Conservation (phyloP, 495 filamentous ascomycete species). For the Tuber melanosporum region DNA sequence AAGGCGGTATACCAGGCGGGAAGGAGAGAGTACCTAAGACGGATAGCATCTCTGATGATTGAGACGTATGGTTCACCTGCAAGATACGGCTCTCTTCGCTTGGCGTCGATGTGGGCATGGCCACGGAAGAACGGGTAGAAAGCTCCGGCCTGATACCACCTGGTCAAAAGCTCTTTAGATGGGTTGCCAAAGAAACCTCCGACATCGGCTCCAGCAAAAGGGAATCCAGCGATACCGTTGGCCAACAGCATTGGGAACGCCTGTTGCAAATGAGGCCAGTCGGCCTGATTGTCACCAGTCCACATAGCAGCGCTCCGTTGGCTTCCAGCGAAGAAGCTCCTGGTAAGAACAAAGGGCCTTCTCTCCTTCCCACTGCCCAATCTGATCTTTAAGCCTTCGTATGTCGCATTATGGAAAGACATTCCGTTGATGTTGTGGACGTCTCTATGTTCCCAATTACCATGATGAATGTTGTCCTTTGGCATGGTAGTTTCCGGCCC, state of each 20-base stretch:
- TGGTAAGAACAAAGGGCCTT: constrained; percentile 85
- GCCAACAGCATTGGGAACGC: constrained; percentile 87
- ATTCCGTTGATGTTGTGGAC: constrained; percentile 92
- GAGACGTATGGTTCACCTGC: constrained; percentile 72
- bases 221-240: constrained; percentile 86
- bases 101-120: constrained; percentile 95
- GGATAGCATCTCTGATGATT: constrained; percentile 80
- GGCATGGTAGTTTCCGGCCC: constrained; percentile 97
- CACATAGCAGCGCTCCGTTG: constrained; percentile 92
- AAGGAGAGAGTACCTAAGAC: constrained; percentile 80
- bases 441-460: constrained; percentile 93
- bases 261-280: constrained; percentile 80
- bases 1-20: constrained; percentile 97
- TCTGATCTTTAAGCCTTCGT: constrained; percentile 69
- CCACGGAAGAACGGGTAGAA: constrained; percentile 99
- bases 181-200: constrained; percentile 98
- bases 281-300: constrained; percentile 95
- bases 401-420: constrained; percentile 89
- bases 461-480: constrained; percentile 89
- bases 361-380: constrained; percentile 66
- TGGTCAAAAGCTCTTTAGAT: constrained; percentile 75
- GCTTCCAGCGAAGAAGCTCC: constrained; percentile 81
- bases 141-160: constrained; percentile 94
- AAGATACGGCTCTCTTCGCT: constrained; percentile 88
- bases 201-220: constrained; percentile 91